Percentiles rank a stretch among this genome's conserved stretches.
Evolutionary conservation across 2,329 filamentous ascomycete species (phyloP).

Genomic region (Apiospora hydei): DNA sequence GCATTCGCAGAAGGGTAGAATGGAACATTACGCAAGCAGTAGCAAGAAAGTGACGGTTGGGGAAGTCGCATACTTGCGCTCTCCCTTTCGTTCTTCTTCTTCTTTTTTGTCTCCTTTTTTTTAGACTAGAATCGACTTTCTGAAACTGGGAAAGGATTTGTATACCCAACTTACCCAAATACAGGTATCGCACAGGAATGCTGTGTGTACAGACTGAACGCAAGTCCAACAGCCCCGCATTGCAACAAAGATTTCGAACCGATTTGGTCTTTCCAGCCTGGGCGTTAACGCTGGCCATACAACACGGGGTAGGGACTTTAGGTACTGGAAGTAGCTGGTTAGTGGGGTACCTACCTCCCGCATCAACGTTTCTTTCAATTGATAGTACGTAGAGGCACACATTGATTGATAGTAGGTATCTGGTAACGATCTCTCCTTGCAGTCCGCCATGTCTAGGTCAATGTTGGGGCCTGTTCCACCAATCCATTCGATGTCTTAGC

Average conservation of each 20-base stretch:
- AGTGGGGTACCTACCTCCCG: not conserved
- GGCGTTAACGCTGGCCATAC: not conserved
- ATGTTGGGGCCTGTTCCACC: not conserved
- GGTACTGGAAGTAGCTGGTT: not conserved
- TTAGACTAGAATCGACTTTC: constrained; percentile 4
- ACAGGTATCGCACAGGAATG: not conserved
- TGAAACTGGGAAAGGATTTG: not conserved
- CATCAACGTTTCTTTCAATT: not conserved
- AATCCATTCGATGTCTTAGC: not conserved
- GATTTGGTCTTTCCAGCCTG: not conserved
- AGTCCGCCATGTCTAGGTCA: too few relatives aligned
- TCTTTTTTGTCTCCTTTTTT: not conserved
- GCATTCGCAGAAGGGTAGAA: constrained; percentile 35
- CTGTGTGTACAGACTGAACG: not conserved
- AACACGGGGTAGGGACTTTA: not conserved
- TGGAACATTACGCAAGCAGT: not conserved
- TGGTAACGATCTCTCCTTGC: too few relatives aligned
- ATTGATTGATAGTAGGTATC: not conserved
- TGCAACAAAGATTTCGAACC: not conserved
- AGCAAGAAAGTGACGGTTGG: not conserved
- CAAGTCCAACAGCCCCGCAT: not conserved
- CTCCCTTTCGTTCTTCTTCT: not conserved
- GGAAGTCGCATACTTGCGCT: not conserved
- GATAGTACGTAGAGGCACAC: too few relatives aligned
- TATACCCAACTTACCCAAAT: not conserved